Percentiles rank a stretch among this genome's conserved stretches.
Conservation (phyloP, 1,284 basidiomycete genomes). For the Blastosporella zonata region DNA sequence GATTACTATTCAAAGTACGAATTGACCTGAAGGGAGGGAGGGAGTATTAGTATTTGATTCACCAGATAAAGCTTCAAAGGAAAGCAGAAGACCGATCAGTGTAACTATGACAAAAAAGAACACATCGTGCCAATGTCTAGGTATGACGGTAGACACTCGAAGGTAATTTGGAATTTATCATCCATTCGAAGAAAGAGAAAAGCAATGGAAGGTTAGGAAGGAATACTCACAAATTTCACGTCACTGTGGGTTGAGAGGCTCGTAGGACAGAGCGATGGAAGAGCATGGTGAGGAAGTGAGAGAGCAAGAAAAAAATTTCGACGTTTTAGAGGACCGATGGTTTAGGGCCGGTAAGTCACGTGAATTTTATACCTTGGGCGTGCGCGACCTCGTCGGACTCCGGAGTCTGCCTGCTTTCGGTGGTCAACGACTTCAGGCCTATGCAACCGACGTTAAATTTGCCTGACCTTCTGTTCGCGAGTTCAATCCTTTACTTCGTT, state of each 20-base stretch:
- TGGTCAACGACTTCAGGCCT: too few species aligned
- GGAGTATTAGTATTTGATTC: not conserved
- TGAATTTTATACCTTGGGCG: not conserved
- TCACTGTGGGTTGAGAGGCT: not conserved
- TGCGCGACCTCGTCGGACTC: too few species aligned
- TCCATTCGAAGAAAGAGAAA: slow-evolving; percentile 35
- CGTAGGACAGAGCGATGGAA: not conserved
- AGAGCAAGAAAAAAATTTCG: slow-evolving; percentile 1
- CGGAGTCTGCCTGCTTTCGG: too few species aligned
- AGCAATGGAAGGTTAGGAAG: not conserved
- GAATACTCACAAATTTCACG: not conserved
- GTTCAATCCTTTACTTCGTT: too few species aligned
- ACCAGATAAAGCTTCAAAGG: slow-evolving; percentile 7
- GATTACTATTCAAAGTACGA: too few species aligned
- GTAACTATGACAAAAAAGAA: slow-evolving; percentile 82
- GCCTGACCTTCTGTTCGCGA: too few species aligned
- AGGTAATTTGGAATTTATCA: slow-evolving; percentile 46
- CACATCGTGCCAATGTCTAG: slow-evolving; percentile 49
- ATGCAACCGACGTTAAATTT: too few species aligned
- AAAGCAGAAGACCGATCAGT: slow-evolving; percentile 59
- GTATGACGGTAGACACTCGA: slow-evolving; percentile 51
- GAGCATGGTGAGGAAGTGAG: not conserved
- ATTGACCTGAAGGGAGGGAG: not conserved
- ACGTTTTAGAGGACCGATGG: slow-evolving; percentile 7
- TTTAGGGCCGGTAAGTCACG: slow-evolving; percentile 15